These are phyloP conservation scores for Sesbania bispinosa DNA, from an alignment of 306 rosid species.

Conservation along the genomic window DNA sequence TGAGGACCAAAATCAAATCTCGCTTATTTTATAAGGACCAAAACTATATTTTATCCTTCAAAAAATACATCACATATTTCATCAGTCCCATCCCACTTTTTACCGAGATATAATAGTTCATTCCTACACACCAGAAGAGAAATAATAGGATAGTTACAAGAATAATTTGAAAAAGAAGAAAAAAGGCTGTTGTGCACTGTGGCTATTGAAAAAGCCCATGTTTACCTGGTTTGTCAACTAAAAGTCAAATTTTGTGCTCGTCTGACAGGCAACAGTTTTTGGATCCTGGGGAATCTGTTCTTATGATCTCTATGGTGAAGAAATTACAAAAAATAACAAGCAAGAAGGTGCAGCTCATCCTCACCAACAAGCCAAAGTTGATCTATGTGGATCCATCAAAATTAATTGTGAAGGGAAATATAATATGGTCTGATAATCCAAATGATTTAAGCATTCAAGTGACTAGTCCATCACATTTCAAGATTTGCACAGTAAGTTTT, in stretches of 20 bases:
- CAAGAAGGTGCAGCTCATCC: slow-evolving; percentile 99
- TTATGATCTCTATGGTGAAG: slow-evolving; percentile 98
- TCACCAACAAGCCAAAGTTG: slow-evolving; percentile 94
- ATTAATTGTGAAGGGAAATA: slow-evolving; percentile 80
- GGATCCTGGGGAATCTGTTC: slow-evolving; percentile 94
- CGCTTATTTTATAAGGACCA: too few species aligned
- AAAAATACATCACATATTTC: neutral
- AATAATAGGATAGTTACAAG: neutral
- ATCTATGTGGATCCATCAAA: slow-evolving; percentile 95
- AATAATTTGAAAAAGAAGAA: neutral
- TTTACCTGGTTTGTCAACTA: slow-evolving; percentile 10
- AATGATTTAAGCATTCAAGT: slow-evolving; percentile 92
- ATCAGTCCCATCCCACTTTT: neutral
- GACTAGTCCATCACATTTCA: slow-evolving; percentile 72
- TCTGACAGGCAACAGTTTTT: slow-evolving; percentile 86
- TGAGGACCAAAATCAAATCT: too few species aligned
- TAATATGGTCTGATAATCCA: slow-evolving; percentile 93
- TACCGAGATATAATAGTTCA: neutral
- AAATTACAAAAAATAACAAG: slow-evolving; percentile 80
- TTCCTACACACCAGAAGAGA: neutral
- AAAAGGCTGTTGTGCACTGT: neutral
- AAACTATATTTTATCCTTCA: too few species aligned
- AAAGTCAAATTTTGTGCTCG: neutral
- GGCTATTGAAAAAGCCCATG: neutral
- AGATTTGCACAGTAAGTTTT: slow-evolving; percentile 80